Base-by-base conservation (phyloP, 73 alveolate species). In the Breviolum minutum region DNA sequence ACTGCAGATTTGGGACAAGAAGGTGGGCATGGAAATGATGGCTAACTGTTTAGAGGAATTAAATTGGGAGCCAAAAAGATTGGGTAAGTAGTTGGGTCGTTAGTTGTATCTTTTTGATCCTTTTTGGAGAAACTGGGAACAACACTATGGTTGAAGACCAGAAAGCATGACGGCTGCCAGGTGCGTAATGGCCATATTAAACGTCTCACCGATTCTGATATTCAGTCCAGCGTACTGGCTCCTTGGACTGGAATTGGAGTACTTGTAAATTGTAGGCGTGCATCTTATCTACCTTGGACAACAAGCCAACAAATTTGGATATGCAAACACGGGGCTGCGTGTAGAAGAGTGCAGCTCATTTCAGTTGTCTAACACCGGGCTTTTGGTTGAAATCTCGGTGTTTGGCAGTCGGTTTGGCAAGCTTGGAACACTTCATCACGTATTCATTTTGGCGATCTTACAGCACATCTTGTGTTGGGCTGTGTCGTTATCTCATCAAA, bases 141-240 rank as follows among this genome's bases (percentile, higher is more conserved):
- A 40, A 40, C 54, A 40, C 54, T 3, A 40, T 40, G 54, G 54
- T 17, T 1, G 74, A 66, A 13, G 77, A 17, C 77, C 77, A 68
- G 77, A 14, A 68, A 17, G n/a, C 63, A 9, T n/a, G 24, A 24
- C 86, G n/a, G 24, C 63, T 22, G 61, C 64, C 87, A 99, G 92
- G 99, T 99, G 77, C 99, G 99, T 94, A 99, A 99, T 98, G 99
- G 99, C 96, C 99, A 99, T 95, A 99, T 99, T 98, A 99, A 99
- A 99, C 99, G 99, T 82, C 99, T 99, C 98, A 99, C 99, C 64
- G 99, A 99, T 95, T 99, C 99, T 54, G 99, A 99, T 99, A 99
- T 99, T 99, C 99, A 99, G 99, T 97, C 99, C 61, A 99, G 99
- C 68, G 99, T 99, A 74, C 99, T 99, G 70, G 99, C 26, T 0